Conservation (phyloP, 1,284 basidiomycete species). For the Tilletia horrida region DNA sequence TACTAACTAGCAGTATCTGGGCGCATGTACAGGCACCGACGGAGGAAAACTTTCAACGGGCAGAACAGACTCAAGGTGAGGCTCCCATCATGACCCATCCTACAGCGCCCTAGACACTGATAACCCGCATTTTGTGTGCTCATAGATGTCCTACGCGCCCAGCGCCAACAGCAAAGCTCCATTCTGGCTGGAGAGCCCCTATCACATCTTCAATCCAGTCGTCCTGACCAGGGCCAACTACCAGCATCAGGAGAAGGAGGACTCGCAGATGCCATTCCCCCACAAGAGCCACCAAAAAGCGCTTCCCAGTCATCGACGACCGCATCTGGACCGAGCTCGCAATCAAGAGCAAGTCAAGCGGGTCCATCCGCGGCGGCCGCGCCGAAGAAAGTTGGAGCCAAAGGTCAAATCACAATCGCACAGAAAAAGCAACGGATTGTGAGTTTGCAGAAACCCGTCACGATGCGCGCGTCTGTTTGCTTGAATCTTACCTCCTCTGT, state of each 20-base stretch:
- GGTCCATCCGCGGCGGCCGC: neutral
- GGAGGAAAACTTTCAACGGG: slow-evolving; percentile 44
- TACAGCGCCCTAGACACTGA: neutral
- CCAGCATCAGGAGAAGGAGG: too few species aligned
- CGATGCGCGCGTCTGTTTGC: neutral
- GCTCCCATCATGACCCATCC: neutral
- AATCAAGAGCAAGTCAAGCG: too few species aligned
- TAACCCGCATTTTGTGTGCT: neutral
- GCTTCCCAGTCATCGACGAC: too few species aligned
- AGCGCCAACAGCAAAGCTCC: slow-evolving; percentile 29
- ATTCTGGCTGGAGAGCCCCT: slow-evolving; percentile 20
- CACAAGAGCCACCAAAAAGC: too few species aligned
- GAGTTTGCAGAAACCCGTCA: slow-evolving; percentile 23
- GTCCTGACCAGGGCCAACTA: too few species aligned
- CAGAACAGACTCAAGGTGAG: slow-evolving; percentile 33
- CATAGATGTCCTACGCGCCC: slow-evolving; percentile 7
- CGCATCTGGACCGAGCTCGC: too few species aligned
- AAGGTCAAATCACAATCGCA: slow-evolving; percentile 69
- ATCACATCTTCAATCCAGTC: neutral
- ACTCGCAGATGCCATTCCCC: too few species aligned
- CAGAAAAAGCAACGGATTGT: slow-evolving; percentile 76
- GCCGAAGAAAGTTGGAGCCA: slow-evolving; percentile 49
- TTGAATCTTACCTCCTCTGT: neutral
- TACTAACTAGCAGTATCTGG: too few species aligned
- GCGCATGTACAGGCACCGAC: slow-evolving; percentile 26